Percentiles rank a stretch among this genome's conserved stretches.
Evolutionary conservation across 2,329 filamentous ascomycete species (phyloP).

Genomic region (Hypocreales sp.): DNA sequence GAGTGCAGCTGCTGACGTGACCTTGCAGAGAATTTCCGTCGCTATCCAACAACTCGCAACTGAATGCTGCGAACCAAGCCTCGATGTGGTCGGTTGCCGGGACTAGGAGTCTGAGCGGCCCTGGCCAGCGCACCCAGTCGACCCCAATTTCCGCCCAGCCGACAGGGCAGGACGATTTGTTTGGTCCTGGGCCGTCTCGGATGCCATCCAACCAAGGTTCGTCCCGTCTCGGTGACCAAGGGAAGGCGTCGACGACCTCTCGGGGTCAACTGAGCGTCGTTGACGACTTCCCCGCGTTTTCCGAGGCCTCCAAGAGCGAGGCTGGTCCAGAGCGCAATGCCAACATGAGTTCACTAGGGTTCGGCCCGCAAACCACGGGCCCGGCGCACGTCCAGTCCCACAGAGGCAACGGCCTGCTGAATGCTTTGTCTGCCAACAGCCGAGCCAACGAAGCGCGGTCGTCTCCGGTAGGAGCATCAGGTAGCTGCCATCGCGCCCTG

Average conservation of each 20-base stretch:
- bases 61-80: slow-evolving; percentile 29
- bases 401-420: slow-evolving; percentile 46
- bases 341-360: slow-evolving; percentile 33
- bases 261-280: slow-evolving; percentile 31
- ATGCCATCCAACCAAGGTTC: slow-evolving; percentile 25
- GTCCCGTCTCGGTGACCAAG: slow-evolving; percentile 39
- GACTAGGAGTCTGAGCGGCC: slow-evolving; percentile 30
- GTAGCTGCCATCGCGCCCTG: too few species aligned
- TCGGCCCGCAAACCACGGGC: slow-evolving; percentile 29
- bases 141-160: slow-evolving; percentile 36
- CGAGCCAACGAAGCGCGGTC: slow-evolving; percentile 33
- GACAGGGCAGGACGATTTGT: slow-evolving; percentile 30
- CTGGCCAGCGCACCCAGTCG: slow-evolving; percentile 33
- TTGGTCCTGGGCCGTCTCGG: slow-evolving; percentile 25
- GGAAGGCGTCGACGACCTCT: slow-evolving; percentile 22
- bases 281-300: slow-evolving; percentile 49
- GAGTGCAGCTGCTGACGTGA: not conserved
- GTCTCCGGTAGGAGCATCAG: slow-evolving; percentile 23
- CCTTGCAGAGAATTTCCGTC: slow-evolving; percentile 46
- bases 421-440: slow-evolving; percentile 45
- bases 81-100: slow-evolving; percentile 40
- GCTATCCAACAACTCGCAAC: slow-evolving; percentile 43
- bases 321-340: slow-evolving; percentile 38
- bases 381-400: slow-evolving; percentile 20
- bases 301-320: slow-evolving; percentile 39